phyloP scores from a whole-genome alignment of 495 filamentous ascomycete genomes.

The Penicillium daleae region DNA sequence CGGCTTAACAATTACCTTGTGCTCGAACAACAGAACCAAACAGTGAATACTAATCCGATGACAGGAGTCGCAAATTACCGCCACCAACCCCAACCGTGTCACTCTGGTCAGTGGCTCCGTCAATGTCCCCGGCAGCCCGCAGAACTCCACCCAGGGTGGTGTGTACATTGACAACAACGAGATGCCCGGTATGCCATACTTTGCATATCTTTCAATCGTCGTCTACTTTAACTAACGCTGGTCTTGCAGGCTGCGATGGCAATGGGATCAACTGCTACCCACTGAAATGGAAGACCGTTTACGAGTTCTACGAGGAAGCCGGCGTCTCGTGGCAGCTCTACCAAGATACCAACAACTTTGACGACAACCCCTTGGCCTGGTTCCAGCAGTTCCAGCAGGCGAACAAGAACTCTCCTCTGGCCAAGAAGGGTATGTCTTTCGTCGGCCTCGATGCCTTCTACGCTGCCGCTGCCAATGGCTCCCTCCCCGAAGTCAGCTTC shows the following conservation, averaged over 20 bases:
- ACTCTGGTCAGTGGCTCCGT: constrained; percentile 57
- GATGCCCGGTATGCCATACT: constrained; percentile 40
- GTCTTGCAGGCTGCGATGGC: constrained; percentile 44
- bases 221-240: neutral
- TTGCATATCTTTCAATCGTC: neutral
- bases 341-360: constrained; percentile 59
- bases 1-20: neutral
- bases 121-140: constrained; percentile 56
- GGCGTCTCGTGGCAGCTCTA: constrained; percentile 59
- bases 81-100: constrained; percentile 60
- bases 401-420: constrained; percentile 36
- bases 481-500: constrained; percentile 55
- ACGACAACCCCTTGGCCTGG: constrained; percentile 58
- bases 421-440: constrained; percentile 50
- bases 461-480: constrained; percentile 52
- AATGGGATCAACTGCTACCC: constrained; percentile 55
- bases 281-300: constrained; percentile 57
- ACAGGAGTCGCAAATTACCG: constrained; percentile 55
- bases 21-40: neutral
- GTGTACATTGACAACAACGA: constrained; percentile 62
- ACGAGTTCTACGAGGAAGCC: constrained; percentile 55
- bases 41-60: neutral
- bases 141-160: constrained; percentile 47
- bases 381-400: constrained; percentile 59
- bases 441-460: constrained; percentile 54